Evolutionary conservation across 225 moss, liverwort and hornwort species (phyloP).

Genomic region (Sphagnum tenellum): DNA sequence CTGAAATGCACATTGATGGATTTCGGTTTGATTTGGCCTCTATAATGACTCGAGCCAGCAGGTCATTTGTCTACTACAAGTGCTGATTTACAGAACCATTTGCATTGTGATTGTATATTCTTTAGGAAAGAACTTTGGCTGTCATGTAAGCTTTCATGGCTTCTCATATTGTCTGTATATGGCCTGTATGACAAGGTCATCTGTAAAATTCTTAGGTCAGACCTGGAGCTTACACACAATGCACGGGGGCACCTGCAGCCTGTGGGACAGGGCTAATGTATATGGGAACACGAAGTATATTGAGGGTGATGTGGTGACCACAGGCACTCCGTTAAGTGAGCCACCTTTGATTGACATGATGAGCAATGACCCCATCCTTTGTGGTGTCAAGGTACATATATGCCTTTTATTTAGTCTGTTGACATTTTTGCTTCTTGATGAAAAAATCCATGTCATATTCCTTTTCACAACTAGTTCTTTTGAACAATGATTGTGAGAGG

Average conservation of each 20-base stretch:
- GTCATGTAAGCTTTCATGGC: too few species aligned
- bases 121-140: too few species aligned
- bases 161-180: too few species aligned
- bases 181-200: too few species aligned
- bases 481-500: too few species aligned
- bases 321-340: slow-evolving; percentile 79
- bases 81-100: too few species aligned
- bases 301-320: slow-evolving; percentile 66
- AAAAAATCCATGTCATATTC: too few species aligned
- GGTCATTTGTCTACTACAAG: slow-evolving; percentile 12
- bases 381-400: slow-evolving; percentile 61
- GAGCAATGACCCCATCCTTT: slow-evolving; percentile 81
- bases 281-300: slow-evolving; percentile 54
- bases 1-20: slow-evolving; percentile 90
- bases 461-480: too few species aligned
- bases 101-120: too few species aligned
- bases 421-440: too few species aligned
- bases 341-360: slow-evolving; percentile 87
- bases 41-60: slow-evolving; percentile 84
- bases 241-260: slow-evolving; percentile 24
- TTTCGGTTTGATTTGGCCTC: slow-evolving; percentile 92
- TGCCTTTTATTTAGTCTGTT: too few species aligned
- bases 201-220: background rate
- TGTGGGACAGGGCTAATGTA: slow-evolving; percentile 86
- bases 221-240: slow-evolving; percentile 1